phyloP scores from a whole-genome alignment of 148 eudicot genomes.

The Nepenthes gracilis region DNA sequence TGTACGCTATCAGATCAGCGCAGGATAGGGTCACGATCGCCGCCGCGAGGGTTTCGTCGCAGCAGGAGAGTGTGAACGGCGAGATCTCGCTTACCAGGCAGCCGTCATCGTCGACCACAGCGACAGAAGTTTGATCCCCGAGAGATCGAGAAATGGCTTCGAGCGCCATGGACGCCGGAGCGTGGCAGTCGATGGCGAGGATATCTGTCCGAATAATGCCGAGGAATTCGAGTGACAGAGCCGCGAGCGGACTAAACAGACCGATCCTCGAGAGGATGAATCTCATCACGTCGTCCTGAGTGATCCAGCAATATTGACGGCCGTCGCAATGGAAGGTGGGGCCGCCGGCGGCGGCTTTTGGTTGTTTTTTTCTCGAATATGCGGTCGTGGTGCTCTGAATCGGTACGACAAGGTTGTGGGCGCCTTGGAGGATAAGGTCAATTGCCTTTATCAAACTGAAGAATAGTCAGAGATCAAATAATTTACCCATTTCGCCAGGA shows the following conservation, averaged over 20 bases:
- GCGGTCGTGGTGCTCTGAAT: slow-evolving; percentile 21
- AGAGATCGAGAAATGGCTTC: slow-evolving; percentile 36
- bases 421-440: slow-evolving; percentile 61
- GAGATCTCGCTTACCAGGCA: slow-evolving; percentile 67
- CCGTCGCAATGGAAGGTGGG: slow-evolving; percentile 29
- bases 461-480: not conserved
- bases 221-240: slow-evolving; percentile 43
- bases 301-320: slow-evolving; percentile 69
- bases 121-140: slow-evolving; percentile 45
- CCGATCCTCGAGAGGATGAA: slow-evolving; percentile 66
- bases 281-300: slow-evolving; percentile 68
- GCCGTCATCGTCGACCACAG: slow-evolving; percentile 50
- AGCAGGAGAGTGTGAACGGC: slow-evolving; percentile 41
- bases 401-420: slow-evolving; percentile 72
- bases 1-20: slow-evolving; percentile 78
- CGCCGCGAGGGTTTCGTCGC: slow-evolving; percentile 47
- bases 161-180: slow-evolving; percentile 39
- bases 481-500: no score
- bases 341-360: slow-evolving; percentile 8
- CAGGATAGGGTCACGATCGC: slow-evolving; percentile 60
- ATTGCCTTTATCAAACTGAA: slow-evolving; percentile 74
- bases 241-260: slow-evolving; percentile 46
- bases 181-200: slow-evolving; percentile 32
- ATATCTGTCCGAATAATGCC: slow-evolving; percentile 42
- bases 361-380: slow-evolving; percentile 23